These are phyloP conservation scores for Cladosporium phlei DNA, from an alignment of 2,329 filamentous ascomycete genomes.

Conservation along the genomic window DNA sequence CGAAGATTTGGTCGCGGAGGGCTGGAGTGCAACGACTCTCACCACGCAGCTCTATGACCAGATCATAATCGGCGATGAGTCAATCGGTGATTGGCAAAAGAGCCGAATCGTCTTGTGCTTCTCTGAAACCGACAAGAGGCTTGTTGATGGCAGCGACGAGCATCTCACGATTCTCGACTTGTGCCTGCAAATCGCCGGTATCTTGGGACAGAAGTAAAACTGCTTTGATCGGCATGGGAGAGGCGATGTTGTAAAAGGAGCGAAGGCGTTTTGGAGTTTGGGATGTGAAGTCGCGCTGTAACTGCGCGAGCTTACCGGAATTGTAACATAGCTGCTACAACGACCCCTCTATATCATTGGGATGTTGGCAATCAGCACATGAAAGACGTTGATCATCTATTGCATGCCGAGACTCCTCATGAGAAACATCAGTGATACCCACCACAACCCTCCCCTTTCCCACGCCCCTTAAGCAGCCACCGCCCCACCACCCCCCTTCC, in stretches of 20 bases:
- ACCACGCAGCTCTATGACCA: conserved; percentile 79
- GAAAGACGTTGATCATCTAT: too few relatives aligned
- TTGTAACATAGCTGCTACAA: background rate
- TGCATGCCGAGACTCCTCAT: too few relatives aligned
- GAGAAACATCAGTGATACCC: too few relatives aligned
- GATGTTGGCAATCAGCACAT: too few relatives aligned
- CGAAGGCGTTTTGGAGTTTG: conserved; percentile 11
- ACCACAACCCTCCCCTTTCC: too few relatives aligned
- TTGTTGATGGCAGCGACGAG: conserved; percentile 93
- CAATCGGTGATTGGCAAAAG: conserved; percentile 78
- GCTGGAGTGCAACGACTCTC: conserved; percentile 91
- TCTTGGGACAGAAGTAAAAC: conserved; percentile 14
- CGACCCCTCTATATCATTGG: too few relatives aligned
- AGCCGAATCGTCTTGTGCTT: conserved; percentile 85
- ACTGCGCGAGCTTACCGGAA: too few relatives aligned
- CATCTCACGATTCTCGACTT: conserved; percentile 87
- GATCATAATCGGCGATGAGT: conserved; percentile 72
- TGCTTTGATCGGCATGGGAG: background rate
- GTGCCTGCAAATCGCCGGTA: conserved; percentile 60
- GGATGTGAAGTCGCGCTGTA: background rate
- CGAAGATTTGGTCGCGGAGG: conserved; percentile 88
- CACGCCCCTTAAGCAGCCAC: conserved; percentile 1
- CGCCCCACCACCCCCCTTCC: conserved; percentile 4
- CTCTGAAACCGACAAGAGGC: conserved; percentile 87
- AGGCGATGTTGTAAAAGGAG: background rate